Evolutionary conservation across 306 rosid species (phyloP).

Genomic region (Ormosia semicastrata): DNA sequence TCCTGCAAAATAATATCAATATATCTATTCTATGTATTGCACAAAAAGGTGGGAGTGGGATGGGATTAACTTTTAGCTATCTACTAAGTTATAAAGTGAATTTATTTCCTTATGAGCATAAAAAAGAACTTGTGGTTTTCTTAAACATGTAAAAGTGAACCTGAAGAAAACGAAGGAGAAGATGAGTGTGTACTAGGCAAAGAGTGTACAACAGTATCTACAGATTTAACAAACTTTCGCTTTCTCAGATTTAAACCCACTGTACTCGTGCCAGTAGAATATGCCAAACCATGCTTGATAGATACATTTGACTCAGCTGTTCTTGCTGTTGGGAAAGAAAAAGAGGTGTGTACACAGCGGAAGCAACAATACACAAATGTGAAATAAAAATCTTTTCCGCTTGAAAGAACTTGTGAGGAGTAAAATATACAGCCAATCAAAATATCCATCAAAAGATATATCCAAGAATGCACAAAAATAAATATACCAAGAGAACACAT

Average conservation of each 20-base stretch:
- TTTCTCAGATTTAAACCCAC: conserved; percentile 50
- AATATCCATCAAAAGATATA: no score
- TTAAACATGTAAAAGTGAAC: conserved; percentile 38
- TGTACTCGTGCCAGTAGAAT: conserved; percentile 19
- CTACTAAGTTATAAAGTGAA: not conserved
- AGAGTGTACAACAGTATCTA: conserved; percentile 22
- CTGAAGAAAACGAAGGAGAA: conserved; percentile 43
- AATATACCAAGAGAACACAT: no score
- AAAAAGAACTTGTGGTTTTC: not conserved
- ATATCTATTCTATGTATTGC: not conserved
- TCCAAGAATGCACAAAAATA: no score
- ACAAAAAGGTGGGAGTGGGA: not conserved
- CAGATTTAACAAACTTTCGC: conserved; percentile 44
- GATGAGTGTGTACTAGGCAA: conserved; percentile 19
- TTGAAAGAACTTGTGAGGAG: no score
- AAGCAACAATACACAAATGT: no score
- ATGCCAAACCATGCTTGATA: conserved; percentile 22
- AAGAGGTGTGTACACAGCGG: no score
- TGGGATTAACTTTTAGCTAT: not conserved
- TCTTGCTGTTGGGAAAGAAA: no score
- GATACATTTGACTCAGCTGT: conserved; percentile 34
- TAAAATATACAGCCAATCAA: no score
- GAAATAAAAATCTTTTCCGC: no score
- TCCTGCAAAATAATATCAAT: conserved; percentile 50
- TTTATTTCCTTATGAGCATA: conserved; percentile 8